A percentile compares a stretch with the other conserved stretches of the same genome.
These are phyloP conservation scores for Anastatica hierochuntica DNA, from an alignment of 345 rosid species.

Conservation along the genomic window DNA sequence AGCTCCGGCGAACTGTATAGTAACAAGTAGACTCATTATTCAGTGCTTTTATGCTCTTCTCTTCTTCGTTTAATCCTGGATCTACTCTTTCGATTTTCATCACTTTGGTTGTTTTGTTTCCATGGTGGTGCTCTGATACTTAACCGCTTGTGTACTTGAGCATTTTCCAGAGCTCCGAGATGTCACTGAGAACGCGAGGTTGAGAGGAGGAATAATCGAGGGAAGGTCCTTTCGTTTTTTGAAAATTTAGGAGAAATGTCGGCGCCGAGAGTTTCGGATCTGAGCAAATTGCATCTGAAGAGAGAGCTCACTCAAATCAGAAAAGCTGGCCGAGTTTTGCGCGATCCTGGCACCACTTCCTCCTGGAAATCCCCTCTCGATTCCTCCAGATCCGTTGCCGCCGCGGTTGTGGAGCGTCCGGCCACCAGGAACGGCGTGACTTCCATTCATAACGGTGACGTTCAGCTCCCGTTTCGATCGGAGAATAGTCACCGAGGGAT, in stretches of 20 bases:
- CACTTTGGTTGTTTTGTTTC: slow-evolving; percentile 7
- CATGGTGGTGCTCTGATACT: background rate
- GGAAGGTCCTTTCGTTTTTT: background rate
- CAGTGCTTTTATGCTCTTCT: background rate
- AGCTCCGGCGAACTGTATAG: too few species aligned
- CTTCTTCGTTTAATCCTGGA: background rate
- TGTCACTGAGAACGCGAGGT: background rate
- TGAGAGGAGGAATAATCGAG: slow-evolving; percentile 3
- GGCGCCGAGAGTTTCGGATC: slow-evolving; percentile 52
- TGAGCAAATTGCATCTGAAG: slow-evolving; percentile 69
- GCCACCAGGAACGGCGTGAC: slow-evolving; percentile 17
- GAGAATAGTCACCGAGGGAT: slow-evolving; percentile 16
- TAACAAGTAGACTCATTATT: background rate
- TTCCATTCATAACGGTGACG: slow-evolving; percentile 17
- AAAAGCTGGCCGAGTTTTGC: slow-evolving; percentile 70
- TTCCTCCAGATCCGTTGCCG: slow-evolving; percentile 57
- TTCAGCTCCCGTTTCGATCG: slow-evolving; percentile 22
- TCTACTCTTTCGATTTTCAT: slow-evolving; percentile 3
- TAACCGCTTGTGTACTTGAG: background rate
- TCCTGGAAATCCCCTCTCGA: slow-evolving; percentile 70
- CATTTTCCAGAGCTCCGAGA: background rate
- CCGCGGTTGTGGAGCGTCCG: slow-evolving; percentile 14
- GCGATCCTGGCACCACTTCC: slow-evolving; percentile 90
- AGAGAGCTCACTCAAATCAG: slow-evolving; percentile 86
- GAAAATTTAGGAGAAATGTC: slow-evolving; percentile 29